A percentile compares a stretch with the other conserved stretches of the same genome.
Evolutionary conservation across 345 rosid species (phyloP).

Genomic region (Erucastrum elatum): DNA sequence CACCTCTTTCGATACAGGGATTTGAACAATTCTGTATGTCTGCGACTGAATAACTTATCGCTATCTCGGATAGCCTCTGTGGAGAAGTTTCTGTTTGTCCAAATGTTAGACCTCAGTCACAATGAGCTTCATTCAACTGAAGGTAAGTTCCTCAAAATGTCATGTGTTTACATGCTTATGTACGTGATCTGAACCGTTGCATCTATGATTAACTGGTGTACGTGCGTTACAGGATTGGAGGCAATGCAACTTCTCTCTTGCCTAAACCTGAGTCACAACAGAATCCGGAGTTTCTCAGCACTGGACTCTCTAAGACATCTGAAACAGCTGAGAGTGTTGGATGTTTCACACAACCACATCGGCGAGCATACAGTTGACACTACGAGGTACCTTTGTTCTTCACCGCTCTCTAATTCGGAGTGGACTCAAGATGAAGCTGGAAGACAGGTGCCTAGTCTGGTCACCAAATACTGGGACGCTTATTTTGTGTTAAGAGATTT

Average conservation of each 20-base stretch:
- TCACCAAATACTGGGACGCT: constrained; percentile 68
- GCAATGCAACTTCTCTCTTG: constrained; percentile 75
- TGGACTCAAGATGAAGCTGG: constrained; percentile 44
- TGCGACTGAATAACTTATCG: constrained; percentile 73
- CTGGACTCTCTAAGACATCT: constrained; percentile 68
- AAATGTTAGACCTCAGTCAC: constrained; percentile 83
- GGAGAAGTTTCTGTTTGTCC: constrained; percentile 81
- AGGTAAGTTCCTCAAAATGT: constrained; percentile 49
- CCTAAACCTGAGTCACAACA: constrained; percentile 76
- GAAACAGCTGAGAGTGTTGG: constrained; percentile 61
- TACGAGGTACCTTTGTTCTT: constrained; percentile 63
- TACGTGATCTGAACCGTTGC: background rate
- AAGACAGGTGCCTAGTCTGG: constrained; percentile 17
- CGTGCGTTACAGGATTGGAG: constrained; percentile 55
- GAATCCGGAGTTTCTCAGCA: constrained; percentile 66
- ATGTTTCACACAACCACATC: constrained; percentile 78
- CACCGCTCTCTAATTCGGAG: constrained; percentile 72
- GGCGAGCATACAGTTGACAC: constrained; percentile 85
- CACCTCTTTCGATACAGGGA: constrained; percentile 49
- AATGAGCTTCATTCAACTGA: constrained; percentile 81
- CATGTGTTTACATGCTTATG: background rate
- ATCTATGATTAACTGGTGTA: constrained; percentile 6
- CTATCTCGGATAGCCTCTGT: constrained; percentile 67
- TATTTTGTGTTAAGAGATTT: constrained; percentile 54
- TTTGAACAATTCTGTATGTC: constrained; percentile 45